Base-by-base conservation (phyloP, 306 rosid species). In the Dalbergia cochinchinensis region DNA sequence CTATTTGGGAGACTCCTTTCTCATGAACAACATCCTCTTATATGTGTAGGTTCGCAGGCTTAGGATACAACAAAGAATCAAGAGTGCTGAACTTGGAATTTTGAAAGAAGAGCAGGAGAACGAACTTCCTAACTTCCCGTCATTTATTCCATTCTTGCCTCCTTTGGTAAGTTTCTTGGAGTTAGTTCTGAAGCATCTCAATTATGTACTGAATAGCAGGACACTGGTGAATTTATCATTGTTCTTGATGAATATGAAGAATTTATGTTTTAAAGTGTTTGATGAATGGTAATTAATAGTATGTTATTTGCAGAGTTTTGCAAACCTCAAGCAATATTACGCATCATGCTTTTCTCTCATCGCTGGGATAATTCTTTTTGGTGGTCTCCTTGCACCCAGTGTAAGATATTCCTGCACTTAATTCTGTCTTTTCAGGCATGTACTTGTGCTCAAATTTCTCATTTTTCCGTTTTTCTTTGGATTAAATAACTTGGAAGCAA, bases 101-200 rank as follows among this genome's bases (percentile, higher is more conserved):
- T 71, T 60, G 14, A 76, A 59, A 34, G 97, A 91, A 64, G 91
- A 88, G 87, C 94, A 60, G 81, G 99, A 95, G 79, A 89, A 87
- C 65, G 99, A 95, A 83, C 95, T 95, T 84, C 99, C 98, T 14
- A 81, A 89, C 75, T 92, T 95, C 73, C 99, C 97, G 71, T 95
- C 99, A 4, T 95, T 93, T 84, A 95, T 95, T 76, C 99, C 99
- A 12, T 95, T 95, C 85, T 90, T 95, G 92, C 99, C 99, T 83
- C 99, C 98, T 61, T 76, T 92, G 89, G 99, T 95, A 78, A 85
- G 91, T 62, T 83, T 86, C 69, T 67, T 82, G 34, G 68, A 47
- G 42, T 65, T 59, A 18, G 64, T 48, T 53, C 35, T 55, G 22
- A 69, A 68, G 55, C 22, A 69, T 61, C 60, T 62, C 65, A 69